Conservation (phyloP, 495 filamentous ascomycete genomes). For the Aspergillus diversus region DNA sequence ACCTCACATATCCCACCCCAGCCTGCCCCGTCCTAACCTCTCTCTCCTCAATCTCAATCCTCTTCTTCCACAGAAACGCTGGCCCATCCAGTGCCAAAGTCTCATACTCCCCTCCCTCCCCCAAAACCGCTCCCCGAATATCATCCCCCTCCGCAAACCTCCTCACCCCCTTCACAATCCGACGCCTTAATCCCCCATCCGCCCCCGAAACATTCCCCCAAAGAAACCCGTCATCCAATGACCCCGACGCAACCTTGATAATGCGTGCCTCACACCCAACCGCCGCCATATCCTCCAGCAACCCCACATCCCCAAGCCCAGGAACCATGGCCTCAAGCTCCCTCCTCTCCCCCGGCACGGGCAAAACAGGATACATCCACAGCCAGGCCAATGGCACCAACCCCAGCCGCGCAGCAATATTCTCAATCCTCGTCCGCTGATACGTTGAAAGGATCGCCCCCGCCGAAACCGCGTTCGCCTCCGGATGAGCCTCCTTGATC, state of each 20-base stretch:
- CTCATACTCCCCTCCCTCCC: slow-evolving; percentile 97
- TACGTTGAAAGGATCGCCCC: slow-evolving; percentile 95
- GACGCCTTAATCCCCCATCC: slow-evolving; percentile 50
- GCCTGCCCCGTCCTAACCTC: slow-evolving; percentile 65
- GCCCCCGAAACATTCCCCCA: slow-evolving; percentile 75
- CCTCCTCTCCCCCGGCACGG: slow-evolving; percentile 37
- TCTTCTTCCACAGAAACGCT: slow-evolving; percentile 65
- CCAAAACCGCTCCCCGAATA: slow-evolving; percentile 68
- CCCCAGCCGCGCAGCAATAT: slow-evolving; percentile 75
- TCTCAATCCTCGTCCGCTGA: slow-evolving; percentile 92
- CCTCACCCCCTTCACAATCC: slow-evolving; percentile 63
- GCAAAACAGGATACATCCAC: slow-evolving; percentile 86
- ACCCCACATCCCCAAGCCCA: slow-evolving; percentile 40
- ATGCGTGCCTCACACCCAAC: slow-evolving; percentile 80
- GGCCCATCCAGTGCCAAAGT: slow-evolving; percentile 87
- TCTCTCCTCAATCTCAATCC: slow-evolving; percentile 65
- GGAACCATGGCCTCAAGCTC: slow-evolving; percentile 20
- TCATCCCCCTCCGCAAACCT: slow-evolving; percentile 65
- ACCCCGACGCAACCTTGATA: slow-evolving; percentile 92
- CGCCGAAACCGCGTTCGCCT: slow-evolving; percentile 80
- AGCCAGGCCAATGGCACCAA: slow-evolving; percentile 82
- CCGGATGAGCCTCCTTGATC: slow-evolving; percentile 67
- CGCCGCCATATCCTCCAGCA: slow-evolving; percentile 81
- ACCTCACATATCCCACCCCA: slow-evolving; percentile 67
- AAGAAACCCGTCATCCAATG: slow-evolving; percentile 77